These are phyloP conservation scores for Paracoccidioides brasiliensis DNA, from an alignment of 2,329 filamentous ascomycete species.

Conservation along the genomic window DNA sequence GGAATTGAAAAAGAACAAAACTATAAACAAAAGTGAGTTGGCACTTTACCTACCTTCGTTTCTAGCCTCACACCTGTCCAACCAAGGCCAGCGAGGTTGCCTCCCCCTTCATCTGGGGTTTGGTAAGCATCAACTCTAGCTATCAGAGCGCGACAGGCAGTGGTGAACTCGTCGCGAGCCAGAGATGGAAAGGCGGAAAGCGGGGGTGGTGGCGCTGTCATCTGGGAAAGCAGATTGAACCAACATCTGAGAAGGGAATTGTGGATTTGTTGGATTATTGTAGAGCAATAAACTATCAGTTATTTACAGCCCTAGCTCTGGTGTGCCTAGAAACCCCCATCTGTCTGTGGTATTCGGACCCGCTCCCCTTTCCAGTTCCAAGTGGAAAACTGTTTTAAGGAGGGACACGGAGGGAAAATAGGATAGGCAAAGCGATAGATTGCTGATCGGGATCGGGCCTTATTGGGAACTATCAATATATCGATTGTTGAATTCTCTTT, in stretches of 20 bases:
- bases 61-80: slow-evolving; percentile 4
- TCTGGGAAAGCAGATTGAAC: background rate
- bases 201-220: background rate
- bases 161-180: slow-evolving; percentile 2
- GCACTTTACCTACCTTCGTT: background rate
- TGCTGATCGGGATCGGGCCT: background rate
- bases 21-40: background rate
- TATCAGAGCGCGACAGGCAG: slow-evolving; percentile 3
- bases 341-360: background rate
- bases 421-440: background rate
- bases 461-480: background rate
- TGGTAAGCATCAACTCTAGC: background rate
- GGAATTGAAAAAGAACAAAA: background rate
- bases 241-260: background rate
- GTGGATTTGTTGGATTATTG: background rate
- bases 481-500: background rate
- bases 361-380: background rate
- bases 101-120: background rate
- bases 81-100: background rate
- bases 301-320: too few relatives aligned
- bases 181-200: slow-evolving; percentile 5
- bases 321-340: too few relatives aligned
- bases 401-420: background rate
- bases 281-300: background rate
- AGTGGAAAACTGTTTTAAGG: background rate